These are phyloP conservation scores for Albizia julibrissin DNA, from an alignment of 306 rosid species.

Conservation along the genomic window DNA sequence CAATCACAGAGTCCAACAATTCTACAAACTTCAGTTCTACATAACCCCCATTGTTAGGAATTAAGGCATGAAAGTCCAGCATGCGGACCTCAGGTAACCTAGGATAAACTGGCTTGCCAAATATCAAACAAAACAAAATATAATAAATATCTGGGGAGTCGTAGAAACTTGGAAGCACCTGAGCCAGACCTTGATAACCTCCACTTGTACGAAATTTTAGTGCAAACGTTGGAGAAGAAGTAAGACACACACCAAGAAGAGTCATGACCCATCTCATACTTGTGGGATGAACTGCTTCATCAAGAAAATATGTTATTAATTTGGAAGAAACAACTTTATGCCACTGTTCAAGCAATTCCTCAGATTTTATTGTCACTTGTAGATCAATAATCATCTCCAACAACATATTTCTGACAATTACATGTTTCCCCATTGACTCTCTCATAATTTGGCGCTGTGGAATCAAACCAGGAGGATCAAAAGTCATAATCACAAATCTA, in stretches of 20 bases:
- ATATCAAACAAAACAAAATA: conserved; percentile 93
- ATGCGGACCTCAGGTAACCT: conserved; percentile 98
- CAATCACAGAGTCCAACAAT: conserved; percentile 86
- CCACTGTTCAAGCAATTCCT: conserved; percentile 97
- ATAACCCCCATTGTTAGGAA: conserved; percentile 85
- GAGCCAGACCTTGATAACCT: conserved; percentile 90
- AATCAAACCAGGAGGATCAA: conserved; percentile 86
- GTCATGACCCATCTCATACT: conserved; percentile 99
- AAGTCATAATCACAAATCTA: conserved; percentile 96
- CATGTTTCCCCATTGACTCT: conserved; percentile 99
- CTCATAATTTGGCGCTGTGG: conserved; percentile 67
- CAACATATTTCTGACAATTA: conserved; percentile 95
- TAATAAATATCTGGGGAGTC: conserved; percentile 98
- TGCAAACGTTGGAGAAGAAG: conserved; percentile 92
- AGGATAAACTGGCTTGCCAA: conserved; percentile 97
- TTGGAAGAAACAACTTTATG: conserved; percentile 96
- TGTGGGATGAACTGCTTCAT: conserved; percentile 95
- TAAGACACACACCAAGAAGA: conserved; percentile 94
- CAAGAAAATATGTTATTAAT: conserved; percentile 94
- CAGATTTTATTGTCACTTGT: conserved; percentile 87
- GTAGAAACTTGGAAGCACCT: conserved; percentile 92
- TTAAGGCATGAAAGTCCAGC: conserved; percentile 98
- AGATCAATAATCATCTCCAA: conserved; percentile 99
- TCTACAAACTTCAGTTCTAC: conserved; percentile 79
- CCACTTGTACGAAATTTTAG: conserved; percentile 96